Conservation (phyloP, 352 stramenopile genomes). For the Vaucheria bursata region DNA sequence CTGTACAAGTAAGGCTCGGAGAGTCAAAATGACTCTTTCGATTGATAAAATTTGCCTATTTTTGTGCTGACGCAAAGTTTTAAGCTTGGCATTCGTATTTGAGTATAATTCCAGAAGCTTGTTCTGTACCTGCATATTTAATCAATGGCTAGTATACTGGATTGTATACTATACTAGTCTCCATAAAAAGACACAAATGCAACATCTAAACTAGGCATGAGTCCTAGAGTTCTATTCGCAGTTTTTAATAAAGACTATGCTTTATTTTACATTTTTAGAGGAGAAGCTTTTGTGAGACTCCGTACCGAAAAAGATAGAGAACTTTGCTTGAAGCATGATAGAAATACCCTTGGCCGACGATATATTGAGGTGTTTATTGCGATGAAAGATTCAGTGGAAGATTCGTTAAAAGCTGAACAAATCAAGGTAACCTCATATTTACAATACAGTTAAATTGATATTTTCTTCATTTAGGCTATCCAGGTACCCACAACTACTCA, state of each 20-base stretch:
- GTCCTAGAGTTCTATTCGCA: neutral
- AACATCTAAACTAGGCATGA: neutral
- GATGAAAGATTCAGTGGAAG: slow-evolving; percentile 11
- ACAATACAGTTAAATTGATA: too few relatives aligned
- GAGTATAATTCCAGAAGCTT: neutral
- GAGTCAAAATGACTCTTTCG: neutral
- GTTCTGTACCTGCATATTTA: too few relatives aligned
- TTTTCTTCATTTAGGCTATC: too few relatives aligned
- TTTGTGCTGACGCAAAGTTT: neutral
- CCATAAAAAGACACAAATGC: neutral
- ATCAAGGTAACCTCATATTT: slow-evolving; percentile 11
- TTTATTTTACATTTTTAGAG: slow-evolving; percentile 1
- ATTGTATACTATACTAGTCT: too few relatives aligned
- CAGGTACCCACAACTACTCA: too few relatives aligned
- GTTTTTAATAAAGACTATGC: neutral
- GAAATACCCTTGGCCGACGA: slow-evolving; percentile 30
- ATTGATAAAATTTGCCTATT: neutral
- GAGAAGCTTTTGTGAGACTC: slow-evolving; percentile 41
- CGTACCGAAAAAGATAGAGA: slow-evolving; percentile 15
- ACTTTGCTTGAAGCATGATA: slow-evolving; percentile 17
- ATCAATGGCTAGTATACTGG: too few relatives aligned
- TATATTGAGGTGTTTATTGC: slow-evolving; percentile 45
- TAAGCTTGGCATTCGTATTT: neutral
- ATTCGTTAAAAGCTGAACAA: slow-evolving; percentile 11
- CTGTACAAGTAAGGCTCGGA: too few relatives aligned